Conservation (phyloP, 495 filamentous ascomycete species). For the Neurospora sublineolata region DNA sequence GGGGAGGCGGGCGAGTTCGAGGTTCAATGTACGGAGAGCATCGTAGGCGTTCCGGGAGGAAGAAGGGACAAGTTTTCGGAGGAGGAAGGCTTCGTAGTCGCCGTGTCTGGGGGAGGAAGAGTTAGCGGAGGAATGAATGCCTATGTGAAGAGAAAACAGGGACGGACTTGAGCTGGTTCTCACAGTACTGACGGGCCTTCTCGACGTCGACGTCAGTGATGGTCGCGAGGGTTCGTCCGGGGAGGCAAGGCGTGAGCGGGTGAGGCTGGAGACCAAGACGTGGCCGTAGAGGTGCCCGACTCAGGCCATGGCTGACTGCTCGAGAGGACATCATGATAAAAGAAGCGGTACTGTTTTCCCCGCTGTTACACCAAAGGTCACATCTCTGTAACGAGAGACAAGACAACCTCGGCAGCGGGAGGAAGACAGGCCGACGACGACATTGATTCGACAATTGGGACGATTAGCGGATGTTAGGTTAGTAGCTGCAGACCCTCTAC, state of each 20-base stretch:
- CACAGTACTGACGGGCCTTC: slow-evolving; percentile 37
- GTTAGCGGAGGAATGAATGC: background rate
- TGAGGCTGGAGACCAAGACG: slow-evolving; percentile 1
- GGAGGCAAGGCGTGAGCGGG: background rate
- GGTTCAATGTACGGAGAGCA: slow-evolving; percentile 83
- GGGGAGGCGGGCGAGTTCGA: slow-evolving; percentile 77
- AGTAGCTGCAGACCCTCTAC: background rate
- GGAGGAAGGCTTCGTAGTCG: slow-evolving; percentile 78
- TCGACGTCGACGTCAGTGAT: slow-evolving; percentile 29
- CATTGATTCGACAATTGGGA: background rate
- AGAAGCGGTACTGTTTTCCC: background rate
- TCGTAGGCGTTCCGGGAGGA: slow-evolving; percentile 68
- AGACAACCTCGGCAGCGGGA: background rate
- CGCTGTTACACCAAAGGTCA: background rate
- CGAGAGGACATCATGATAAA: slow-evolving; percentile 11
- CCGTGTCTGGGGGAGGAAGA: slow-evolving; percentile 20
- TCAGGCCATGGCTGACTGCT: slow-evolving; percentile 10
- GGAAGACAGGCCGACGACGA: background rate
- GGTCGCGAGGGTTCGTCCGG: slow-evolving; percentile 6
- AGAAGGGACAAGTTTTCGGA: slow-evolving; percentile 69
- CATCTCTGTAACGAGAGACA: background rate
- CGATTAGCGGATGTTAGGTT: background rate
- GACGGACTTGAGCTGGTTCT: slow-evolving; percentile 35
- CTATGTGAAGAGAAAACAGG: background rate
- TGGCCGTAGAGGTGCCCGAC: slow-evolving; percentile 1